phyloP scores from a whole-genome alignment of 208 protist species.

The Leptomonas seymouri region DNA sequence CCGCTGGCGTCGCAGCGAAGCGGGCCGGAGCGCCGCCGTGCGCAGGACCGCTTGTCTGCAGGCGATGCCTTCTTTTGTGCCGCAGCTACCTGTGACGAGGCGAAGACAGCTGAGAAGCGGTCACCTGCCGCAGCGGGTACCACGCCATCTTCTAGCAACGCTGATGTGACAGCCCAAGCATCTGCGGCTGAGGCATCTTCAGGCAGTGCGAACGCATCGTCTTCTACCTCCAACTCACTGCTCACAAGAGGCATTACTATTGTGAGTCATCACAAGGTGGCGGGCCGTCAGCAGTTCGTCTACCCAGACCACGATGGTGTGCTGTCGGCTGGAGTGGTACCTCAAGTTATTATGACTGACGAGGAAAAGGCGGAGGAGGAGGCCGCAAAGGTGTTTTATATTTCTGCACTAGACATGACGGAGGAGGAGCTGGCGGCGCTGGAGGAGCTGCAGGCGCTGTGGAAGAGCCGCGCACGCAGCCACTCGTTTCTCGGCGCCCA shows the following conservation, averaged over 20 bases:
- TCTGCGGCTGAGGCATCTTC: background rate
- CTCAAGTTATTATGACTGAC: slow-evolving; percentile 61
- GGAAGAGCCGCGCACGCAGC: slow-evolving; percentile 64
- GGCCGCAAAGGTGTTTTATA: slow-evolving; percentile 47
- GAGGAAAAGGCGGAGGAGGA: slow-evolving; percentile 70
- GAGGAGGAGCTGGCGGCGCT: slow-evolving; percentile 74
- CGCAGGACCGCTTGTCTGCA: background rate
- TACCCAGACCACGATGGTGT: slow-evolving; percentile 91
- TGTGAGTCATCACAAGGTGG: slow-evolving; percentile 88
- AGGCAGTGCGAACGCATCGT: background rate
- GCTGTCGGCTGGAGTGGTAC: slow-evolving; percentile 76
- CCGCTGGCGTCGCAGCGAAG: slow-evolving; percentile 39
- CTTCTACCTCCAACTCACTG: background rate
- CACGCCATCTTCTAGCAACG: background rate
- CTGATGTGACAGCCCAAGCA: background rate
- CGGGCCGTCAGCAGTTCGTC: slow-evolving; percentile 62
- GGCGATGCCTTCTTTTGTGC: slow-evolving; percentile 19
- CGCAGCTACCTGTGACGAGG: background rate
- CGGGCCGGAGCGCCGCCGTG: slow-evolving; percentile 21
- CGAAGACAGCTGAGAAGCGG: background rate
- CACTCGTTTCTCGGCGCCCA: slow-evolving; percentile 59
- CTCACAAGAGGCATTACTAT: slow-evolving; percentile 62
- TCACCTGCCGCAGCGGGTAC: background rate
- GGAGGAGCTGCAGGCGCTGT: slow-evolving; percentile 84
- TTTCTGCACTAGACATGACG: slow-evolving; percentile 62